Evolutionary conservation across 345 rosid species (phyloP), one percentile per base, ranked within the genome.

Genomic region (Salix dunnii): DNA sequence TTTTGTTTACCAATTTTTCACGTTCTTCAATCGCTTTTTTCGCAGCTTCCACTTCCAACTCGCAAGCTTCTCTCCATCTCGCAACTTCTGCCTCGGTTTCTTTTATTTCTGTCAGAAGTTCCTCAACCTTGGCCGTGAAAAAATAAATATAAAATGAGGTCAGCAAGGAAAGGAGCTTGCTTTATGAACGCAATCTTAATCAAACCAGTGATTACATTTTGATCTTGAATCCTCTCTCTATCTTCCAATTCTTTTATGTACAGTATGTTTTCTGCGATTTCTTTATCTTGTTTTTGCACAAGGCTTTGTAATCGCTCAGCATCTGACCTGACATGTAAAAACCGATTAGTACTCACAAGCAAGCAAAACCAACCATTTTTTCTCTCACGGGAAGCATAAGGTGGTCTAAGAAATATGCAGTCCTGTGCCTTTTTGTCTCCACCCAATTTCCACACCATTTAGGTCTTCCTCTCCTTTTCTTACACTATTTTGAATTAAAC

Each of bases 11-110:
- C 81, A 92, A 63, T 76, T 90, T 87, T 25, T 93, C 88, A 1
- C 94, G 93, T 79, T 88, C 90, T 79, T 82, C 87, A 11, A 90
- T 83, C 81, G 92, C 96, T 0, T 82, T 79, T 74, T 91, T 86
- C 61, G 97, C 99, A 3, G 99, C 99, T 91, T 86, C 89, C 14
- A 96, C 98, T 87, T 96, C 98, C 81, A 93, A 79, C 76, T 93
- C 98, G 71, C 98, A 96, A 84, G 97, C 98, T 87, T 89, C 92
- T 76, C 94, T 92, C 99, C 97, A 96, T 83, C 99, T 85, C 12
- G 76, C 86, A 67, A 87, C 90, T 70, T 96, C 98, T 77, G 81
- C 83, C 83, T 92, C 94, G 20, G 89, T 86, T 81, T 88, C 99
- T 86, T 83, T 88, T 74, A 91, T 86, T 74, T 80, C 91, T 30